Evolutionary conservation across 805 yeast species (phyloP).

Genomic region (Ogataea sp.): DNA sequence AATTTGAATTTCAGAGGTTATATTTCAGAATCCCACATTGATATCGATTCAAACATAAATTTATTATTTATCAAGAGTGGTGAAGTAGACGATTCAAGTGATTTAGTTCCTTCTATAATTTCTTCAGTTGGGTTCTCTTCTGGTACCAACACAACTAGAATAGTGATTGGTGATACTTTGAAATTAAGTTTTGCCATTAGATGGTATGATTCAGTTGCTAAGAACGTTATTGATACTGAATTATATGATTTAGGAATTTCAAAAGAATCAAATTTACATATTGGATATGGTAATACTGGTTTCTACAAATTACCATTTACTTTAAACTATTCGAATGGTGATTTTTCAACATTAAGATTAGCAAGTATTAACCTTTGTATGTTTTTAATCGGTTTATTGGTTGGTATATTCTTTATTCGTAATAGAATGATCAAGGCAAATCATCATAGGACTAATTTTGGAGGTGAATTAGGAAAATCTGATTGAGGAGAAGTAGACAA

Average conservation of each 20-base stretch:
- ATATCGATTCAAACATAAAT: conserved; percentile 52
- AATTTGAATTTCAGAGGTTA: conserved; percentile 59
- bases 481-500: neutral
- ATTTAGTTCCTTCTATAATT: conserved; percentile 23
- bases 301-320: conserved; percentile 4
- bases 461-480: conserved; percentile 4
- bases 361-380: neutral
- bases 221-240: conserved; percentile 2
- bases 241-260: neutral
- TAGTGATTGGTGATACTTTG: conserved; percentile 58
- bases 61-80: conserved; percentile 31
- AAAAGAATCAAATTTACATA: neutral
- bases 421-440: neutral
- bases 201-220: conserved; percentile 32
- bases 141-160: conserved; percentile 51
- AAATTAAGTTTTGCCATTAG: conserved; percentile 49
- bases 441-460: neutral
- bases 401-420: neutral
- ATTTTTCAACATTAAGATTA: neutral
- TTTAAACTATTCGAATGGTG: no score
- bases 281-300: conserved; percentile 2
- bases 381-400: neutral
- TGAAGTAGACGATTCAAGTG: neutral
- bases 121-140: conserved; percentile 53
- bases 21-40: conserved; percentile 59